Evolutionary conservation across 176 grass and related monocot genomes (phyloP).

Genomic region (Urochloa ruziziensis): DNA sequence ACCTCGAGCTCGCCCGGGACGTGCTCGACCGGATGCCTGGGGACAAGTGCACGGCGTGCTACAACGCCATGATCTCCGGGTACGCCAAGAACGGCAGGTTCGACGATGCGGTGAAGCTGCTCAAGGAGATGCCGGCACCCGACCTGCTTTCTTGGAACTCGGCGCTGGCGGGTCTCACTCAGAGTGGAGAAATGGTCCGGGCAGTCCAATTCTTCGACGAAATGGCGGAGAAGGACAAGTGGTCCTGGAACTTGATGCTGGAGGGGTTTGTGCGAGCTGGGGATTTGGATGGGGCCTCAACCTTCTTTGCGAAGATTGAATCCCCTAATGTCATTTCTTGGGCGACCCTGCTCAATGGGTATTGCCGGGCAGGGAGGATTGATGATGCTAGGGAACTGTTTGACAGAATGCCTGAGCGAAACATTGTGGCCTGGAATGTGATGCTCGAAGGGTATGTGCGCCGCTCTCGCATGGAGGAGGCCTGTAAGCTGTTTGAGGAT

Average conservation of each 20-base stretch:
- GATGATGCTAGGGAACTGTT: conserved; percentile 43
- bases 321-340: conserved; percentile 57
- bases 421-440: conserved; percentile 50
- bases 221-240: conserved; percentile 43
- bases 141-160: conserved; percentile 57
- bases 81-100: conserved; percentile 56
- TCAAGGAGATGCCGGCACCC: conserved; percentile 31
- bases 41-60: conserved; percentile 47
- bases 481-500: conserved; percentile 36
- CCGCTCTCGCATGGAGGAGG: conserved; percentile 23
- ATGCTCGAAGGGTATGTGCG: conserved; percentile 58
- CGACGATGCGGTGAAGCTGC: conserved; percentile 34
- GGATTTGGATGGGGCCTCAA: conserved; percentile 28
- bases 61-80: conserved; percentile 64
- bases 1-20: conserved; percentile 38
- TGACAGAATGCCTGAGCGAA: conserved; percentile 52
- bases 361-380: conserved; percentile 41
- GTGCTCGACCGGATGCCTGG: conserved; percentile 48
- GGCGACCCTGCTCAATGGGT: conserved; percentile 60
- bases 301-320: conserved; percentile 43
- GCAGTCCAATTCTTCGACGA: conserved; percentile 40
- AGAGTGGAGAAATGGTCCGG: conserved; percentile 27
- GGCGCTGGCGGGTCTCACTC: conserved; percentile 36
- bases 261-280: conserved; percentile 51
- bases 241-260: conserved; percentile 70